Base-by-base conservation (phyloP, 371 early-diverging fungal genomes). In the Mucor sp. region DNA sequence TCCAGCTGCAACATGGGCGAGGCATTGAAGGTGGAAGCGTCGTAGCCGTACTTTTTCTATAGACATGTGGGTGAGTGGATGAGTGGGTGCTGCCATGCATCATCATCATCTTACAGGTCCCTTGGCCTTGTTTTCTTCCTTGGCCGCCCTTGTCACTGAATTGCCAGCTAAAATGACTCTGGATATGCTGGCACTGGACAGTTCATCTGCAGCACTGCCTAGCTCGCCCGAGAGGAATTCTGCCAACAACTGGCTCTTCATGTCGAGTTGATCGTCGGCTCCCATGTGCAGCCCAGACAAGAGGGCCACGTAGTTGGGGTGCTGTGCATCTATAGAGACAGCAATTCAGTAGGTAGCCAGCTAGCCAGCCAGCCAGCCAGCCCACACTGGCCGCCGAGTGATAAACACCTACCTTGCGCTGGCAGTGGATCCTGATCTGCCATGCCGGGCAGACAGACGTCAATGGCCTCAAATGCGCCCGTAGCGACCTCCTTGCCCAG, bases 401-500 rank as follows among this genome's bases (percentile, higher is more conserved):
- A 9, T 30, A 32, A 17, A 43, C 37, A 15, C n/a, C n/a, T 35
- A 47, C 19, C 23, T 28, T 41, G 25, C 9, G 9, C 50, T 23
- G 62, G 60, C 33, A 75, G 59, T 2, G 85, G 81, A 11, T 70
- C 65, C 69, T 93, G 94, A 5, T 87, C 84, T 3, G 88, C 76
- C 59, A 87, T 74, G 4, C 85, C 87, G 12, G 95, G 89, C 70
- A 84, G 90, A 75, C 93, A 94, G 21, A 96, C 65, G 66, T 96
- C 97, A 4, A 86, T 68, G 0, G 93, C 94, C 63, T 95, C 90
- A 78, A 97, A 97, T 19, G 87, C 80, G 25, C 95, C 95, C 35
- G 74, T 72, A 0, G 75, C 50, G 0, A 73, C 89, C 74, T 95
- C 94, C 58, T 73, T 76, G 7, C 97, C 97, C 33, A 95, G 81